Conservation (phyloP, 257 asterid species). For the Nicotiana paniculata region DNA sequence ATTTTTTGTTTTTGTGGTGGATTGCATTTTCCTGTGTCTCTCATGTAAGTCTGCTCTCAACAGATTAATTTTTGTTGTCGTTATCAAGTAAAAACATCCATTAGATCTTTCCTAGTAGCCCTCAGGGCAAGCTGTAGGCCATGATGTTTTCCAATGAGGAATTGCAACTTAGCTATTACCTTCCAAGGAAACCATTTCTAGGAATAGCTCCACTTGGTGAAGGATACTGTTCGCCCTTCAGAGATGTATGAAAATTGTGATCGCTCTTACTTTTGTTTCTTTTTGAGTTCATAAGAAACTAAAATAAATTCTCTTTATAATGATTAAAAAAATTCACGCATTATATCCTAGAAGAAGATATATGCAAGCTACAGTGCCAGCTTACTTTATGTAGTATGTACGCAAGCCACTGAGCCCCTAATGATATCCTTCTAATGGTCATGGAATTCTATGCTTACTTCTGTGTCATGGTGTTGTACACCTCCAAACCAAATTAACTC, state of each 20-base stretch:
- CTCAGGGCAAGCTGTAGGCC: background rate
- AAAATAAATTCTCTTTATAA: background rate
- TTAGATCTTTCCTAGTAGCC: background rate
- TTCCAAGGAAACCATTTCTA: no score
- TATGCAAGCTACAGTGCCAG: background rate
- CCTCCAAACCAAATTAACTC: background rate
- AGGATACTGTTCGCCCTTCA: background rate
- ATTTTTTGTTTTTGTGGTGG: constrained; percentile 3
- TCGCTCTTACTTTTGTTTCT: background rate
- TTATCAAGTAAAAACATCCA: background rate
- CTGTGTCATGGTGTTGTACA: background rate
- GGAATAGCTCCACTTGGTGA: no score
- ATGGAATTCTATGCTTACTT: background rate
- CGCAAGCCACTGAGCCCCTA: background rate
- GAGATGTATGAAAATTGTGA: background rate
- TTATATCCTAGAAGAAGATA: background rate
- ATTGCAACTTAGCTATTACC: no score
- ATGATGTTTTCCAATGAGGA: background rate
- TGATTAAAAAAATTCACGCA: background rate
- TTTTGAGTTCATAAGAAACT: background rate
- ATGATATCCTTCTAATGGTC: background rate
- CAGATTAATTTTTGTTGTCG: background rate
- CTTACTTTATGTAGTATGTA: background rate
- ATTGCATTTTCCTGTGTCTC: background rate
- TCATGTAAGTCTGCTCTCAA: background rate